phyloP scores from a whole-genome alignment of 371 early-diverging fungal species.

The Amoeboaphelidium occidentale region DNA sequence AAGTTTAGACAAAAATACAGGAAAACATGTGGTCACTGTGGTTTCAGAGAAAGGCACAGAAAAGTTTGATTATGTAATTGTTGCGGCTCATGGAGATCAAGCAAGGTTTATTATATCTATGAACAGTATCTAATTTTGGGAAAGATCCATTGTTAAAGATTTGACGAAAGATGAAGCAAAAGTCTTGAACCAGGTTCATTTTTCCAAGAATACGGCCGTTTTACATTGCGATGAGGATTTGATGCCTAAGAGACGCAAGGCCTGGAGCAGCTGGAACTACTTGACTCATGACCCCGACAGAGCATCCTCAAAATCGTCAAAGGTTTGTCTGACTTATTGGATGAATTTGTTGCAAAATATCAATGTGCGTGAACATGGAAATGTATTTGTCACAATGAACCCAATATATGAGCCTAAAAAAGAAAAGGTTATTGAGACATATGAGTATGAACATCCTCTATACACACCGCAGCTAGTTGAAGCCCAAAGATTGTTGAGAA shows the following conservation, averaged over 20 bases:
- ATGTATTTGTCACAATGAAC: constrained; percentile 29
- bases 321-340: constrained; percentile 27
- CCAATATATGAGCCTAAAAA: constrained; percentile 20
- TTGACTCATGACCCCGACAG: constrained; percentile 11
- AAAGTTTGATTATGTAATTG: constrained; percentile 25
- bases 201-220: constrained; percentile 18
- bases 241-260: constrained; percentile 22
- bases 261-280: constrained; percentile 33
- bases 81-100: constrained; percentile 30
- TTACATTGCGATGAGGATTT: constrained; percentile 23
- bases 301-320: constrained; percentile 3
- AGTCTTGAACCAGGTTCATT: constrained; percentile 18
- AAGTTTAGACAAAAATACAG: background rate
- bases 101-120: no score
- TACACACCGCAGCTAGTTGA: constrained; percentile 10
- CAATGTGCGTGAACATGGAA: constrained; percentile 15
- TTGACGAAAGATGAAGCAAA: constrained; percentile 19
- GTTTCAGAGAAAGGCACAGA: constrained; percentile 11
- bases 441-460: constrained; percentile 23
- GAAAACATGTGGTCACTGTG: constrained; percentile 7
- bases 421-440: constrained; percentile 13
- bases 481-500: constrained; percentile 11
- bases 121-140: no score
- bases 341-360: constrained; percentile 30
- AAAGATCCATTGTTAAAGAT: constrained; percentile 15